These are phyloP conservation scores for Mucor saturninus DNA, from an alignment of 371 early-diverging fungal species.

Conservation along the genomic window DNA sequence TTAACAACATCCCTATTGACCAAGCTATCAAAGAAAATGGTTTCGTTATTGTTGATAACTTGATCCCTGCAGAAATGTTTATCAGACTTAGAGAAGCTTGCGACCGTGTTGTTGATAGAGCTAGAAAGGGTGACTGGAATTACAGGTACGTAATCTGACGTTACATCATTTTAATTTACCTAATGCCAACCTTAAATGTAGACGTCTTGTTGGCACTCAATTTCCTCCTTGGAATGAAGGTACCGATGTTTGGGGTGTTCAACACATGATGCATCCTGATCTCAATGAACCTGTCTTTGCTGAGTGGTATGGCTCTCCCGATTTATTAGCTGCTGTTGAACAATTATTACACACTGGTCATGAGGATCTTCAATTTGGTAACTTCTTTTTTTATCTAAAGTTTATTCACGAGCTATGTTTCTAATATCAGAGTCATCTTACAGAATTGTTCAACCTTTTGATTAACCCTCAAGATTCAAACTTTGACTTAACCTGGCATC, in stretches of 20 bases:
- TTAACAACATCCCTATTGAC: conserved; percentile 45
- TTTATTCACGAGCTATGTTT: neutral
- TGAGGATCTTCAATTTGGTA: conserved; percentile 55
- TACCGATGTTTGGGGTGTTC: conserved; percentile 64
- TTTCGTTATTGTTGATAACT: conserved; percentile 57
- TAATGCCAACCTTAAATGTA: neutral
- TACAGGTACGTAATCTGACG: conserved; percentile 35
- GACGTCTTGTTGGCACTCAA: conserved; percentile 59
- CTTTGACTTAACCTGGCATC: conserved; percentile 61
- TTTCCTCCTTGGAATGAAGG: conserved; percentile 65
- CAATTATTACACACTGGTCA: conserved; percentile 44
- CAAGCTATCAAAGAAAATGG: conserved; percentile 48
- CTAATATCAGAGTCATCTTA: too few relatives aligned
- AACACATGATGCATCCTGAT: conserved; percentile 57
- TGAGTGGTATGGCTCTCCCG: conserved; percentile 56
- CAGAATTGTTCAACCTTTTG: conserved; percentile 61
- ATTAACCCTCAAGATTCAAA: conserved; percentile 57
- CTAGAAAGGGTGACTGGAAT: conserved; percentile 58
- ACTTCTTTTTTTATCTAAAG: neutral
- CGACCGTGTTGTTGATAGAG: conserved; percentile 52
- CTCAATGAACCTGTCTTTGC: conserved; percentile 55
- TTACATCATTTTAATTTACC: neutral
- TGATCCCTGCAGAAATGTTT: conserved; percentile 48
- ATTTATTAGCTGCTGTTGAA: conserved; percentile 47
- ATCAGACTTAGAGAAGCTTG: conserved; percentile 47